Conservation (phyloP, 2,329 filamentous ascomycete species). For the Exophiala spinifera region DNA sequence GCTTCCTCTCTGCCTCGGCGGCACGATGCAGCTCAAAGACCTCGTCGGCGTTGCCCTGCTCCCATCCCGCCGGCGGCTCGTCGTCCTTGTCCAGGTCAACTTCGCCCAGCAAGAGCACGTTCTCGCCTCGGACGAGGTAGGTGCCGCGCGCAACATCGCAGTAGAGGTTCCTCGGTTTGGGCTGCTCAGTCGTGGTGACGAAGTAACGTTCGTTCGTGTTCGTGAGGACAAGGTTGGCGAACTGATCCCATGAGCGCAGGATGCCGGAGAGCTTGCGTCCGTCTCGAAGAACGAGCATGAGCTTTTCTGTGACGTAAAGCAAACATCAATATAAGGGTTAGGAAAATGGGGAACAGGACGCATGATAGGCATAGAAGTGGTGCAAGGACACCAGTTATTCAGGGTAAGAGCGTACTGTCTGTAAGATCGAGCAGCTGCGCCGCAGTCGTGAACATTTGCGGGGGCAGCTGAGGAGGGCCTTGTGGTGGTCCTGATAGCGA, state of each 20-base stretch:
- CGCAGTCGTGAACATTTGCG: constrained; percentile 98
- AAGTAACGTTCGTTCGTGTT: constrained; percentile 89
- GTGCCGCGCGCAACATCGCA: constrained; percentile 82
- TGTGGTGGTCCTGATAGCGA: constrained; percentile 30
- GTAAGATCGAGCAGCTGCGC: constrained; percentile 93
- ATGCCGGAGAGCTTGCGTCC: constrained; percentile 92
- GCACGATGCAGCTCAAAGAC: constrained; percentile 72
- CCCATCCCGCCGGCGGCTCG: constrained; percentile 69
- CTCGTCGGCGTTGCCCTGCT: constrained; percentile 62
- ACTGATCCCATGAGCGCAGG: constrained; percentile 94
- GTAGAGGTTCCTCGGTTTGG: constrained; percentile 57
- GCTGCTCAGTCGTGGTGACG: constrained; percentile 33
- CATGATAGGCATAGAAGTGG: no score
- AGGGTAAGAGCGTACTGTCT: constrained; percentile 68
- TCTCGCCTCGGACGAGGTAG: constrained; percentile 91
- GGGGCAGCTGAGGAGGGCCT: constrained; percentile 52
- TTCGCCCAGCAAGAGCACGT: constrained; percentile 91
- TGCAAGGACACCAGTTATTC: no score
- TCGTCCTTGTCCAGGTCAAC: constrained; percentile 97
- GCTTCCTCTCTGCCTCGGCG: constrained; percentile 66
- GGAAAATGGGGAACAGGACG: no score
- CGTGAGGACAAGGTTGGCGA: constrained; percentile 92
- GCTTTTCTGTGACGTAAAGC: constrained; percentile 69
- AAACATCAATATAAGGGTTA: no score
- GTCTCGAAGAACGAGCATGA: constrained; percentile 86